Conservation (phyloP, 2,329 filamentous ascomycete genomes). For the Neofusicoccum laricinum region DNA sequence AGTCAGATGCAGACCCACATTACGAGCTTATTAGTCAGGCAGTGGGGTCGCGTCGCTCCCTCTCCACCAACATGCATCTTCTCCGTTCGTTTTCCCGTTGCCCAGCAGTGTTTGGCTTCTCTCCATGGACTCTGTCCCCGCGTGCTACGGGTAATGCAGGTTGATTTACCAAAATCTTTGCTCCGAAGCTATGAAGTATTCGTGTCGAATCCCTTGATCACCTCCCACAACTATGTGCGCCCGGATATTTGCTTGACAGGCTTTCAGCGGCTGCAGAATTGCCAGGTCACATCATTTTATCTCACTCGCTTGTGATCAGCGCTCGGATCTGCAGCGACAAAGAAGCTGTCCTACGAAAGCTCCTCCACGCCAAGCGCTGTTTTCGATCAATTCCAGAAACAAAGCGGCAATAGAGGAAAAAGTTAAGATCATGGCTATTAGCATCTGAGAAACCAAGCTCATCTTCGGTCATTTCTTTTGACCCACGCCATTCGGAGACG, state of each 20-base stretch:
- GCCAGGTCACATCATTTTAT: too few relatives aligned
- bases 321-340: too few relatives aligned
- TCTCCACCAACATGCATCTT: neutral
- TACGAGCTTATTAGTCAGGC: neutral
- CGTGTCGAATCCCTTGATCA: too few relatives aligned
- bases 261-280: too few relatives aligned
- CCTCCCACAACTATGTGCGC: too few relatives aligned
- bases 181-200: too few relatives aligned
- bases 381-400: neutral
- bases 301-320: too few relatives aligned
- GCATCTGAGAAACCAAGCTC: neutral
- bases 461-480: neutral
- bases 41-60: neutral
- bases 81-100: neutral
- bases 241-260: too few relatives aligned
- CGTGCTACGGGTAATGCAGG: too few relatives aligned
- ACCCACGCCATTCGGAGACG: neutral
- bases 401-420: neutral
- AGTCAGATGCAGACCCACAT: neutral
- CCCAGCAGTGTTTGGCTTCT: neutral
- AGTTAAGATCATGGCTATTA: neutral
- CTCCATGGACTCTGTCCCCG: too few relatives aligned
- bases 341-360: too few relatives aligned
- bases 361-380: neutral
- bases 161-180: too few relatives aligned